Evolutionary conservation across 768 basidiomycete species (phyloP).

Genomic region (Leucocoprinus leucothites): DNA sequence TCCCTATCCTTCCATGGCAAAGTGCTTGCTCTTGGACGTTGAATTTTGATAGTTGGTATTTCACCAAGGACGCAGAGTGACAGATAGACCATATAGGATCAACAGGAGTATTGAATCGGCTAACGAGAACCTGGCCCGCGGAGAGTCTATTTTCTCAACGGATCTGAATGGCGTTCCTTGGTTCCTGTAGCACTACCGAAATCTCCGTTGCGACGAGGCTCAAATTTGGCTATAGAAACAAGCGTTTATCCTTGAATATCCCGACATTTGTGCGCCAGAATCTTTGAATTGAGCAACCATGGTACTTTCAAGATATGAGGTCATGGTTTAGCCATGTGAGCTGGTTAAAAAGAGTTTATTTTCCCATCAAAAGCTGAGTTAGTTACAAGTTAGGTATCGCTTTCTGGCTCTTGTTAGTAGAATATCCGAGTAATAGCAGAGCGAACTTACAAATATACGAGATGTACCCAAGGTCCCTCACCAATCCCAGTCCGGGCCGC

Average conservation of each 20-base stretch:
- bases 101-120: neutral
- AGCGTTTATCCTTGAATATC: constrained; percentile 4
- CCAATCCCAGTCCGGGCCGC: constrained; percentile 13
- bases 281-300: neutral
- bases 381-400: constrained; percentile 10
- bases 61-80: too few species aligned
- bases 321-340: constrained; percentile 4
- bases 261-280: constrained; percentile 8
- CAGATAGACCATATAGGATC: neutral
- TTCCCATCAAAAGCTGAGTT: constrained; percentile 1
- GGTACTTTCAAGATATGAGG: neutral
- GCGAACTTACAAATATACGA: neutral
- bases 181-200: neutral
- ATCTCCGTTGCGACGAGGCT: neutral
- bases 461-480: neutral
- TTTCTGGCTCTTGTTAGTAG: neutral
- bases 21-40: too few species aligned
- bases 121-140: neutral
- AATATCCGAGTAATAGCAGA: neutral
- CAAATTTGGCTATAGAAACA: neutral
- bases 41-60: too few species aligned
- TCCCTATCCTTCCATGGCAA: too few species aligned
- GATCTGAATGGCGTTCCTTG: neutral
- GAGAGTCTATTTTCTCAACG: constrained; percentile 5
- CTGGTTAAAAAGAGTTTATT: constrained; percentile 2